Base-by-base conservation (phyloP, 73 alveolate species). In the Urostyla sp. region DNA sequence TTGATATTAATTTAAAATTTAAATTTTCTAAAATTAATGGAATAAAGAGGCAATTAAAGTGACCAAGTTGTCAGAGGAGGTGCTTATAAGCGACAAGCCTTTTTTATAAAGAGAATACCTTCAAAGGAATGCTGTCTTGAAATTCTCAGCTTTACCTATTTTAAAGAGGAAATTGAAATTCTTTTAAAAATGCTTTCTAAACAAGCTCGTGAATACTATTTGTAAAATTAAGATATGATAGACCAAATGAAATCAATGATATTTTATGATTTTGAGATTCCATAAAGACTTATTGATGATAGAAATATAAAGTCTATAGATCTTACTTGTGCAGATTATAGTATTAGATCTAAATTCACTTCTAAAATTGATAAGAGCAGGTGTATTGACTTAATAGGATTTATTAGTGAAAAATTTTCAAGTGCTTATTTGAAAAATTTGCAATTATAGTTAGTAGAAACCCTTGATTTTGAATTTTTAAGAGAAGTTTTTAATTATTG, bases 231-330 rank as follows among this genome's bases (percentile, higher is more conserved):
- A 63, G 79, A 63, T 40, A 10, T 63, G 18, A 63, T 63, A 21
- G 79, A 63, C 37, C 61, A 43, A 4, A 63, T 63, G 79, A 63
- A 63, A 63, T 63, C 79, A 15, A 63, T 63, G 79, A 43, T 63
- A 43, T 57, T 43, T 43, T 63, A 63, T 37, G 79, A 63, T 40
- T 38, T 63, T 27, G 31, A 63, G n/a, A 18, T 63, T 8, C 61
- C 61, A 16, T 63, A 37, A 38, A 43, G 61, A 15, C 7, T 5
- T 5, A 3, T 63, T 40, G 79, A 63, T 40, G 44, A 45, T 27
- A 13, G 28, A 34, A 38, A 5, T 43, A 24, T 63, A 7, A 11
- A 34, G 24, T 15, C 46, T 13, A 3, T 63, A 7, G 79, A 63
- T 40, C 30, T 63, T 11, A 63, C 59, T 5, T 63, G 79, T 24